Base-by-base conservation (phyloP, 129 eudicot species). In the Logfia minima region DNA sequence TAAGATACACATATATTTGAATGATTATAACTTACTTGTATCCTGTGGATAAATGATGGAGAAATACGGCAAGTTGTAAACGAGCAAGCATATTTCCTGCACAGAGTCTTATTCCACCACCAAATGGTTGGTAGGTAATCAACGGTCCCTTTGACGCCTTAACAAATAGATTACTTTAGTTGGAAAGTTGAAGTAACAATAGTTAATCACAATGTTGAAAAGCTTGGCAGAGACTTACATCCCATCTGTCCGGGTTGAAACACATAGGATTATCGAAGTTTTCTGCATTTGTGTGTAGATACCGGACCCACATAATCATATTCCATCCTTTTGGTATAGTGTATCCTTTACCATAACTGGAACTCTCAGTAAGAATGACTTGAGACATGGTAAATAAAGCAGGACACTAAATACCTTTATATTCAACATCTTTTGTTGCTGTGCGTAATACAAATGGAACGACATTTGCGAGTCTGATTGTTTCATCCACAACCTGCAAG, bases 241-340 rank as follows among this genome's bases (percentile, higher is more conserved):
- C 67, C 90, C 87, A 86, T 84, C 87, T 83, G 51, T 86, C 87
- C 22, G 90, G 90, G 41, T 86, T 77, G 68, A 86, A 86, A 56
- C 83, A 64, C 76, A 81, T 8, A 26, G 90, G 90, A 66, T 86
- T 84, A 23, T 74, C 74, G 41, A 86, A 86, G 78, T 86, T 86
- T 39, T 84, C 80, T 32, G 88, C 82, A 75, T 74, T 70, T 2
- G 80, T 86, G 56, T 86, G 87, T 2, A 86, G 75, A 53, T 84
- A 86, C 76, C 85, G 68, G 17, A 85, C 13, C 88, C 85, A 85
- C 58, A 75, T 48, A 21, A 85, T 62, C 43, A 82, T 72, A 55
- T 82, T 85, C 88, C 88, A 85, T 77, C 88, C 88, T 69, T 81
- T 74, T 11, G 88, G 88, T 74, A 85, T 81, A 13, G 61, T 81